Base-by-base conservation (phyloP, 345 rosid genomes). In the Garcia nutans region DNA sequence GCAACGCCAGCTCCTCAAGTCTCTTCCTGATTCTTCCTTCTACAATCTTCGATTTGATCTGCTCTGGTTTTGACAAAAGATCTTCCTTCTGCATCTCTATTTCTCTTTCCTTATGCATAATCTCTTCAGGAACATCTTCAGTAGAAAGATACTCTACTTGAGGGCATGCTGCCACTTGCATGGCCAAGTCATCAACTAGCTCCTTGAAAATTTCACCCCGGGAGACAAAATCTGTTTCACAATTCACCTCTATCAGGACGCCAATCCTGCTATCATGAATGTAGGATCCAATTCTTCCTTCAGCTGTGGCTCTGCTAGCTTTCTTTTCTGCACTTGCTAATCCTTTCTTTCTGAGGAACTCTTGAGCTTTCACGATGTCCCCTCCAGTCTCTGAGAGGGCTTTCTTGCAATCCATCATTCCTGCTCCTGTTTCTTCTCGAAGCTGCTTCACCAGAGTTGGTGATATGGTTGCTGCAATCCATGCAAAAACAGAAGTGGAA, bases 381-480 rank as follows among this genome's bases (percentile, higher is more conserved):
- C 97, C 99, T 71, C 86, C 97, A 20, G 89, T 87, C 86, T 91
- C 98, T 6, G 83, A 73, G 3, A 95, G 94, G 37, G 94, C 99
- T 52, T 87, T 93, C 85, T 93, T 95, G 93, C 98, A 95, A 83
- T 93, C 96, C 99, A 95, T 95, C 99, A 95, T 95, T 81, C 98
- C 99, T 24, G 98, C 98, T 31, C 98, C 98, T 20, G 99, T 86
- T 85, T 93, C 99, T 78, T 95, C 99, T 69, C 98, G 93, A 13
- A 95, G 98, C 83, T 91, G 97, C 89, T 95, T 95, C 72, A 93
- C 99, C 8, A 95, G 87, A 70, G 89, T 88, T 74, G 98, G 93
- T 65, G 99, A 89, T 82, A 95, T 85, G 19, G 86, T 75, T 54
- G 81, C 89, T 85, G 86, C 73, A 76, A 72, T 76, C 58, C 80